Evolutionary conservation across 257 asterid species (phyloP), one percentile per base, ranked within the genome.

Genomic region (Eucommia ulmoides): DNA sequence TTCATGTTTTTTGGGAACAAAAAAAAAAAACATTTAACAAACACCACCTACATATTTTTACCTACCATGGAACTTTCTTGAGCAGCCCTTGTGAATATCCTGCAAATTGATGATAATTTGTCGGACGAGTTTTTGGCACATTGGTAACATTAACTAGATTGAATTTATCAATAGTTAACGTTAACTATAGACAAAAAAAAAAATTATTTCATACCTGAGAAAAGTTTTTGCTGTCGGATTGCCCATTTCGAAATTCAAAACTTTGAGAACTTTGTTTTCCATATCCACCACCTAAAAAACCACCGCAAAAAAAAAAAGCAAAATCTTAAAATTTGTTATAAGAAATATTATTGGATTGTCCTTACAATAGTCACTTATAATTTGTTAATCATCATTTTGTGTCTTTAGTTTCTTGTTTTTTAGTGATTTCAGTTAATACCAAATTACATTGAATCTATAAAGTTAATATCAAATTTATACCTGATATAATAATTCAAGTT

Each of bases 181-280:
- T n/a, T n/a, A n/a, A n/a, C n/a, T n/a, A 29, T 29, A 29, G 12
- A 19, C n/a, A 41, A 56, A 22, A 24, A 11, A 24, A 29, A 29
- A 29, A 29, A 29, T 8, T 12, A 20, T 21, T 42, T 44, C 51
- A 41, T 45, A 89, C 97, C 97, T 80, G 65, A 85, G 75, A 69
- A 89, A 89, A 33, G 85, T 67, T 69, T 69, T 85, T 26, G 80
- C 22, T 9, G 96, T 85, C 33, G 97, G 97, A 56, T 53, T 74
- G 8, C 89, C 82, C 49, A 74, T 72, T 61, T 76, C 86, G 62
- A 65, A 82, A 53, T 74, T 64, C 52, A 89, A 68, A 49, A 82
- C 65, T 74, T 65, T 66, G 26, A 80, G 85, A 45, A 89, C 51
- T 25, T 80, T 81, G 49, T 59, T 63, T 69, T 89, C 97, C 97